These are phyloP conservation scores for Termitomyces sp. DNA, from an alignment of 768 basidiomycete genomes.

Conservation along the genomic window DNA sequence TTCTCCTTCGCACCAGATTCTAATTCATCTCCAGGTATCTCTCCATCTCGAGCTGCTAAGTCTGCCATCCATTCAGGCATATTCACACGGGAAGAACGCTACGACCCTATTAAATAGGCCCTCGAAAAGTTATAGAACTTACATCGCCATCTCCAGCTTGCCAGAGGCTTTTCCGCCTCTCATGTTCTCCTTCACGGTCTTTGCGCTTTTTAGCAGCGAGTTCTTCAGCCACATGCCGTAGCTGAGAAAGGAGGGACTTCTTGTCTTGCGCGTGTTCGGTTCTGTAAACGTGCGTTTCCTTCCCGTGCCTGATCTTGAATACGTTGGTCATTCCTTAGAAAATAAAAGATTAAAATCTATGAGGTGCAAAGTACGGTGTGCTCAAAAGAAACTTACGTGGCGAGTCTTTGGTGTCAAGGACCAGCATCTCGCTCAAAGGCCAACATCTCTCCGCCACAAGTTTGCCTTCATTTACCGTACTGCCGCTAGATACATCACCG, in stretches of 20 bases:
- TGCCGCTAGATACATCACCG: conserved; percentile 25
- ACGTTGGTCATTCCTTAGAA: conserved; percentile 81
- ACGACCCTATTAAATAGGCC: not conserved
- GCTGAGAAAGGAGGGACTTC: conserved; percentile 75
- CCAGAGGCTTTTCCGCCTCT: conserved; percentile 78
- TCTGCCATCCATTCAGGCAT: conserved; percentile 78
- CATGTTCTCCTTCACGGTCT: conserved; percentile 91
- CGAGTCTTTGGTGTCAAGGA: conserved; percentile 94
- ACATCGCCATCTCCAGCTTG: conserved; percentile 39
- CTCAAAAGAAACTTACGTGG: conserved; percentile 49
- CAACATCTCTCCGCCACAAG: conserved; percentile 93
- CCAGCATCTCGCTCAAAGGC: conserved; percentile 89
- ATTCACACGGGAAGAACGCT: conserved; percentile 37
- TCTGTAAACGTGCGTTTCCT: conserved; percentile 92
- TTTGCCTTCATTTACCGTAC: conserved; percentile 58
- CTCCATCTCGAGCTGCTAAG: conserved; percentile 51
- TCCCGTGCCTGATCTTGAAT: conserved; percentile 89
- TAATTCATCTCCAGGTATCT: conserved; percentile 32
- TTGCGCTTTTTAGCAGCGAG: conserved; percentile 82
- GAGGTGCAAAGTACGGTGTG: not conserved
- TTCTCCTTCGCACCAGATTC: conserved; percentile 58
- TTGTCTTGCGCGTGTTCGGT: conserved; percentile 81
- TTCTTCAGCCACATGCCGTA: conserved; percentile 92
- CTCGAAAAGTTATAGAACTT: conserved; percentile 6
- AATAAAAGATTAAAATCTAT: not conserved